A percentile compares a stretch with the other conserved stretches of the same genome.
Conservation (phyloP, 495 filamentous ascomycete species). For the Talaromyces wortmannii region DNA sequence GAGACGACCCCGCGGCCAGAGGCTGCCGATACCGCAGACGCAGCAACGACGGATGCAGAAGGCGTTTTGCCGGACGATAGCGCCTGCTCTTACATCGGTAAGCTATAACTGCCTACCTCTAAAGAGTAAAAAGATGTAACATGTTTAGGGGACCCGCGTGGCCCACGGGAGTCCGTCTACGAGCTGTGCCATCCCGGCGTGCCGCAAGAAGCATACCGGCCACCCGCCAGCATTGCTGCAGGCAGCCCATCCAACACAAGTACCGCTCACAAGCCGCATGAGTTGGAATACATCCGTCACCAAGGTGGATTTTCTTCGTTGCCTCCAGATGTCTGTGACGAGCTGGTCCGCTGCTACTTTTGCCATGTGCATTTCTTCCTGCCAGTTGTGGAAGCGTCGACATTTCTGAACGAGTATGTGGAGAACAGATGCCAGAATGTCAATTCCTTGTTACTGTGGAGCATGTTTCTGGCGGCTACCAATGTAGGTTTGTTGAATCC, state of each 20-base stretch:
- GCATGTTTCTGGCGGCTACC: background rate
- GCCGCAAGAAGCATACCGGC: background rate
- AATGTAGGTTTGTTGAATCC: background rate
- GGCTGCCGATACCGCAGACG: background rate
- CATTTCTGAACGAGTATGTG: background rate
- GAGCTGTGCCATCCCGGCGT: background rate
- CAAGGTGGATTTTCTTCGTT: background rate
- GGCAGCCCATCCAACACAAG: background rate
- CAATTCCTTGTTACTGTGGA: background rate
- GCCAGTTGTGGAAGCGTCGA: background rate
- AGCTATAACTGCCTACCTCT: background rate
- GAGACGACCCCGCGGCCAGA: no score
- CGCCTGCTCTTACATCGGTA: background rate
- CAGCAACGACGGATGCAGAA: background rate
- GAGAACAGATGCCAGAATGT: background rate
- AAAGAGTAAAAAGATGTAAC: background rate
- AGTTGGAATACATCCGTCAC: background rate
- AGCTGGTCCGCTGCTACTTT: background rate
- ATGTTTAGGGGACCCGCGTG: background rate
- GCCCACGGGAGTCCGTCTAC: background rate
- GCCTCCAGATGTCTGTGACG: background rate
- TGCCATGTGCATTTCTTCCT: background rate
- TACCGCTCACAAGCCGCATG: background rate
- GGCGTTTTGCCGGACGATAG: background rate
- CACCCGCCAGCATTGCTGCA: background rate